Evolutionary conservation across 176 grass and related monocot genomes (phyloP).

Genomic region (Poa annua): DNA sequence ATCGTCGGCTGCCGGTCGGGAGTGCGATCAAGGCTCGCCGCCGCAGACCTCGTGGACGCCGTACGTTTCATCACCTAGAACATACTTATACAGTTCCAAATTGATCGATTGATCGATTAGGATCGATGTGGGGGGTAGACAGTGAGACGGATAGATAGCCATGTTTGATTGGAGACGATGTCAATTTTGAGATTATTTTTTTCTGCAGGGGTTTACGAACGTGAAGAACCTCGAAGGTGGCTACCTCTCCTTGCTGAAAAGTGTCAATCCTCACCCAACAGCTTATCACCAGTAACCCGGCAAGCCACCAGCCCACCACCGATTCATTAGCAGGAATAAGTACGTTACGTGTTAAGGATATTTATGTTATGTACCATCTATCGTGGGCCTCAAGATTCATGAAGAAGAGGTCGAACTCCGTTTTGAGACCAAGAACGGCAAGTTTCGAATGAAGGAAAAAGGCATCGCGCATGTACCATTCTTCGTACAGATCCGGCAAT

Average conservation of each 20-base stretch:
- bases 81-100: background rate
- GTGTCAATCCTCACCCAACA: background rate
- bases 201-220: conserved; percentile 40
- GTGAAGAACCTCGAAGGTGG: conserved; percentile 47
- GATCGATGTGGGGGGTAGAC: background rate
- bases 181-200: background rate
- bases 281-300: background rate
- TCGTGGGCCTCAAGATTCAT: background rate
- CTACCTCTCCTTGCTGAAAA: conserved; percentile 49
- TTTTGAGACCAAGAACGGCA: background rate
- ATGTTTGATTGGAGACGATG: background rate
- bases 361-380: background rate
- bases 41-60: conserved; percentile 33
- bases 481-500: too few species aligned
- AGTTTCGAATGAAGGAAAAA: background rate
- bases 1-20: conserved; percentile 49
- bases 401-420: background rate
- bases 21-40: conserved; percentile 45
- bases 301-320: background rate
- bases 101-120: background rate
- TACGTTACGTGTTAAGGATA: background rate
- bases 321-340: background rate
- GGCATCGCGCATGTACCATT: background rate
- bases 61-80: background rate
- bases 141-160: background rate